Base-by-base conservation (phyloP, 2,329 filamentous ascomycete species). In the Penicillium aurantiogriseum region DNA sequence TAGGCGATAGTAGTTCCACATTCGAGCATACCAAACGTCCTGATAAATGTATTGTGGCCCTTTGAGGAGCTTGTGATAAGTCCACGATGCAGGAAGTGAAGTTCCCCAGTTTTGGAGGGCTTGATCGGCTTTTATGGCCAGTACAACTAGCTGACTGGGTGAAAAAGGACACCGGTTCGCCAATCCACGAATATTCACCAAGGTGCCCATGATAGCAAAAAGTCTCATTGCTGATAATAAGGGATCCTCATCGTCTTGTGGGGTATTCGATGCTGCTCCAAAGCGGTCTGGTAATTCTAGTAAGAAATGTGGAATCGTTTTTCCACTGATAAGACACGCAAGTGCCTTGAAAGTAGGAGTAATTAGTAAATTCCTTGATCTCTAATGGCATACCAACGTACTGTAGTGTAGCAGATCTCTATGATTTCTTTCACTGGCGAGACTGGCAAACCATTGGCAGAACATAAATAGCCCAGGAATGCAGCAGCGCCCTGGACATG, bases 1-100 rank as follows among this genome's bases (percentile, higher is more conserved):
- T 23, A 56, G 29, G n/a, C 53, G 53, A 23, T 51, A 56, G 11
- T 56, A 44, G 11, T 51, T 56, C 53, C 53, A 56, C n/a, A 56
- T 50, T 31, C 33, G 38, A 43, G 53, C 45, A 35, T 38, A 31
- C 53, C 53, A 56, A 5, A 36, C 21, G 4, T 44, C 35, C 4
- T 38, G n/a, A 5, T 51, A 43, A n/a, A 19, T 38, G 15, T 35
- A 21, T 29, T 43, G 27, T 17, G 13, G 10, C 3, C 6, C 23
- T 17, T 23, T 21, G 9, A 2, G 17, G 17, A 17, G 3, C 33
- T 17, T 6, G 7, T 38, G n/a, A 29, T 53, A 47, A 2, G 21
- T 23, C 42, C 42, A 53, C 4, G 51, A 31, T 5, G 23, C 15
- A 21, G 51, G 51, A 7, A 53, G 31, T 19, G 33, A 31, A 23